Evolutionary conservation across 768 basidiomycete species (phyloP).

Genomic region (Hericium alpestre): DNA sequence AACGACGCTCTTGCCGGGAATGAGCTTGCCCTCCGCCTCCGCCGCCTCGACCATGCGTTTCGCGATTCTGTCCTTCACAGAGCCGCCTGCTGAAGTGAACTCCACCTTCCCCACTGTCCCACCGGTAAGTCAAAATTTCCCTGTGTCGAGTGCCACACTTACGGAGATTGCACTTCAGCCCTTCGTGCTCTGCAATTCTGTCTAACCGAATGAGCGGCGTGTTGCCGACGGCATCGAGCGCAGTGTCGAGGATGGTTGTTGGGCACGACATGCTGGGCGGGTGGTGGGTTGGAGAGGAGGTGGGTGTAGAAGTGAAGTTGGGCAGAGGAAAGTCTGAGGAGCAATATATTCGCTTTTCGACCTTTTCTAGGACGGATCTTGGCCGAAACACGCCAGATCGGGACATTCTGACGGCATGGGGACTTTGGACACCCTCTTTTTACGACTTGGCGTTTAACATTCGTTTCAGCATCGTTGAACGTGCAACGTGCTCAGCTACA

Average conservation of each 20-base stretch:
- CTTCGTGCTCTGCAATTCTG: constrained; percentile 62
- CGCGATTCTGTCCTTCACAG: constrained; percentile 92
- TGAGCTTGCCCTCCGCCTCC: constrained; percentile 74
- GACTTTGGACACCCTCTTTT: not conserved
- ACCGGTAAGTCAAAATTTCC: not conserved
- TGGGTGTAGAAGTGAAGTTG: not conserved
- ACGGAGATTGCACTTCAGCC: constrained; percentile 85
- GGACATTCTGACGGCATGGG: not conserved
- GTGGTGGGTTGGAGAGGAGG: not conserved
- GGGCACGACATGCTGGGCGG: constrained; percentile 18
- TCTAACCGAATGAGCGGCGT: constrained; percentile 86
- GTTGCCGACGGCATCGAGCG: constrained; percentile 78
- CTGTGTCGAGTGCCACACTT: constrained; percentile 22
- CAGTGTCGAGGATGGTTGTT: constrained; percentile 55
- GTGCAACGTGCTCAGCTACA: too few species aligned
- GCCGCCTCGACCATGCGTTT: constrained; percentile 96
- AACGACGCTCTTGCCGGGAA: constrained; percentile 81
- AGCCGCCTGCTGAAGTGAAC: constrained; percentile 84
- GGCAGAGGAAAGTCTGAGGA: not conserved
- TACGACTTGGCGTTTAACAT: too few species aligned
- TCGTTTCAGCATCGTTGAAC: too few species aligned
- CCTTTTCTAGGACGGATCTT: not conserved
- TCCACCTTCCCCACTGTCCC: constrained; percentile 78
- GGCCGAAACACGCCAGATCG: not conserved
- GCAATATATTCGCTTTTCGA: not conserved